These are phyloP conservation scores for Murraya paniculata DNA, from an alignment of 345 rosid species.

Conservation along the genomic window DNA sequence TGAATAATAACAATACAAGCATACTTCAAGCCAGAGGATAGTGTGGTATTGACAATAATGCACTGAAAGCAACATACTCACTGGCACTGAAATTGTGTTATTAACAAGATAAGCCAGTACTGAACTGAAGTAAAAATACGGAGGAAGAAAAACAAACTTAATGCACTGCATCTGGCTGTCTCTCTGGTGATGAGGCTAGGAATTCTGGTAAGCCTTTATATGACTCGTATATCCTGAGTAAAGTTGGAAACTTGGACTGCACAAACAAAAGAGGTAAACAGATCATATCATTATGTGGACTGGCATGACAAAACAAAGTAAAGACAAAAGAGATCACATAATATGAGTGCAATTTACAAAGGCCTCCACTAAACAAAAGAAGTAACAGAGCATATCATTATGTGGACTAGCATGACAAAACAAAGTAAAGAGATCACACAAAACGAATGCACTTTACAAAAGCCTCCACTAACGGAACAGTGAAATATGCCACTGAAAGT, in stretches of 20 bases:
- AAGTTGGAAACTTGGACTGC: conserved; percentile 49
- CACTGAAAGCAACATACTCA: background rate
- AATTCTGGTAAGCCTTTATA: conserved; percentile 41
- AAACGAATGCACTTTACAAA: background rate
- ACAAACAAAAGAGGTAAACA: background rate
- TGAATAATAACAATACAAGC: no score
- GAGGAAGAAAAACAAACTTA: background rate
- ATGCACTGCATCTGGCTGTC: conserved; percentile 44
- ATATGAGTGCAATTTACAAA: background rate
- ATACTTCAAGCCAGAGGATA: background rate
- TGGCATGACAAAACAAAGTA: no score
- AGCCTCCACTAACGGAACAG: background rate
- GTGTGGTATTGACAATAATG: background rate
- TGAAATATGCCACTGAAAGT: background rate
- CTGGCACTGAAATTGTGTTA: background rate
- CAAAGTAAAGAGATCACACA: background rate
- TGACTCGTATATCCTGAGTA: conserved; percentile 38
- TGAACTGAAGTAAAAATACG: background rate
- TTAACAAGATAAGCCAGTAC: background rate
- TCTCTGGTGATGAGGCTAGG: conserved; percentile 38
- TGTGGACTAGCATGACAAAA: background rate
- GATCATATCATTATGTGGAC: background rate
- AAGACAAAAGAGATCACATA: background rate
- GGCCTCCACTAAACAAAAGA: background rate
- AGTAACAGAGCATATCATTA: background rate